phyloP scores from a whole-genome alignment of 306 rosid species.

The Trifolium pratense region DNA sequence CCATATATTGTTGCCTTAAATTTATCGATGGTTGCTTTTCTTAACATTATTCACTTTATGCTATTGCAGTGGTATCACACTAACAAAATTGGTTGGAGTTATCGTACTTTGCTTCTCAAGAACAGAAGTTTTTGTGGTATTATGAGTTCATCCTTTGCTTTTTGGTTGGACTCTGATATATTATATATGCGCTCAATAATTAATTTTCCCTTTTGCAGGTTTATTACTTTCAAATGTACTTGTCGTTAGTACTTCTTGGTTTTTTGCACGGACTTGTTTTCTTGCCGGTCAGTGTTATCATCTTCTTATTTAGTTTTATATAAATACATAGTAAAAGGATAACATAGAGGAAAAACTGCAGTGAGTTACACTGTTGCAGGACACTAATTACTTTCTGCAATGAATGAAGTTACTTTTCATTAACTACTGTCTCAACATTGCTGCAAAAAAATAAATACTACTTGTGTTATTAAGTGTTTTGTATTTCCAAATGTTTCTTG shows the following conservation, averaged over 20 bases:
- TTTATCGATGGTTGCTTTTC: slow-evolving; percentile 19
- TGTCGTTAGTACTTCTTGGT: slow-evolving; percentile 93
- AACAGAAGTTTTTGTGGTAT: slow-evolving; percentile 98
- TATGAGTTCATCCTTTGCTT: slow-evolving; percentile 33
- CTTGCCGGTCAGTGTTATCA: slow-evolving; percentile 75
- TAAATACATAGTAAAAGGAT: slow-evolving; percentile 29
- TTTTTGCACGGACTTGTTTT: slow-evolving; percentile 95
- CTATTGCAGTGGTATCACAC: slow-evolving; percentile 84
- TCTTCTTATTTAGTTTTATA: background rate
- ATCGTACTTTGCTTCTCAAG: slow-evolving; percentile 95
- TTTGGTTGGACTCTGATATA: background rate
- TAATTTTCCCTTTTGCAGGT: slow-evolving; percentile 60
- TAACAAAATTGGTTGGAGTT: slow-evolving; percentile 94
- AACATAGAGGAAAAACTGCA: slow-evolving; percentile 3
- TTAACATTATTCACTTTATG: slow-evolving; percentile 31
- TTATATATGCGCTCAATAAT: background rate
- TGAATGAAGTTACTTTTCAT: slow-evolving; percentile 15
- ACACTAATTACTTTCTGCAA: slow-evolving; percentile 7
- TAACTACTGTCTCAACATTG: slow-evolving; percentile 12
- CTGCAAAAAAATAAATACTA: background rate
- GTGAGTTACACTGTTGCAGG: background rate
- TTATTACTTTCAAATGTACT: slow-evolving; percentile 95
- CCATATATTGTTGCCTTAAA: slow-evolving; percentile 17
- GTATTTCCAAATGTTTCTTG: too few relatives aligned
- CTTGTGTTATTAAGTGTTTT: too few relatives aligned